Evolutionary conservation across 805 yeast species (phyloP), one percentile per base, ranked within the genome.

Genomic region (Cyberlindnera euphorbiae): DNA sequence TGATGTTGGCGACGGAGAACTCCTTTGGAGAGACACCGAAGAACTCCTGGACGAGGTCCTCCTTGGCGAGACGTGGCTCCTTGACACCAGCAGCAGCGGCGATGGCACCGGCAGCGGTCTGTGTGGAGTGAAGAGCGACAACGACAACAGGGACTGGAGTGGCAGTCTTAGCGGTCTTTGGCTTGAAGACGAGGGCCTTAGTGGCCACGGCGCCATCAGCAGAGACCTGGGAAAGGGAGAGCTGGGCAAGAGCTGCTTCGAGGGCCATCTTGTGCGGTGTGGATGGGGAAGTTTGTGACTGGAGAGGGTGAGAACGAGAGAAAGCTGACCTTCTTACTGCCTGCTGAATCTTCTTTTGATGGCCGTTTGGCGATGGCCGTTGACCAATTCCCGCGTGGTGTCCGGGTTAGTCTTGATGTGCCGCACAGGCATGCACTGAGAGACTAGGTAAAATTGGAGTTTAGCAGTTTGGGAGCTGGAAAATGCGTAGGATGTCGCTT

Each of bases 1-100:
- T 59, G 31, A 66, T 44, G 46, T 66, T 63, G 36, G 81, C 83
- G 39, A 77, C 58, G 17, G 82, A 66, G 45, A 80, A 77, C 56
- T 80, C 82, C 54, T 77, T 74, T 28, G 87, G 71, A 17, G 72
- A 42, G 25, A 70, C 64, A 26, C 66, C 62, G 45, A 82, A 82
- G 52, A 81, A 74, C 50, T 77, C 76, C 43, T 69, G 66, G 32
- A 86, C 79, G 49, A 87, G 69, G 38, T 82, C 95, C 45, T 83
- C 89, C 49, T 79, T 79, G 35, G 96, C 96, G 52, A 87, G 67
- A 62, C 96, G 75, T 46, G 94, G 94, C 42, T 87, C 96, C 63
- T 87, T 87, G 35, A 74, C 83, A 29, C 66, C 69, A 10, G 87
- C 82, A 28, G 76, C 70, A 38, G 70, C 66, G 38, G 95, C 89